Evolutionary conservation across 352 stramenopile species (phyloP).

Genomic region (Phytophthora vignae): DNA sequence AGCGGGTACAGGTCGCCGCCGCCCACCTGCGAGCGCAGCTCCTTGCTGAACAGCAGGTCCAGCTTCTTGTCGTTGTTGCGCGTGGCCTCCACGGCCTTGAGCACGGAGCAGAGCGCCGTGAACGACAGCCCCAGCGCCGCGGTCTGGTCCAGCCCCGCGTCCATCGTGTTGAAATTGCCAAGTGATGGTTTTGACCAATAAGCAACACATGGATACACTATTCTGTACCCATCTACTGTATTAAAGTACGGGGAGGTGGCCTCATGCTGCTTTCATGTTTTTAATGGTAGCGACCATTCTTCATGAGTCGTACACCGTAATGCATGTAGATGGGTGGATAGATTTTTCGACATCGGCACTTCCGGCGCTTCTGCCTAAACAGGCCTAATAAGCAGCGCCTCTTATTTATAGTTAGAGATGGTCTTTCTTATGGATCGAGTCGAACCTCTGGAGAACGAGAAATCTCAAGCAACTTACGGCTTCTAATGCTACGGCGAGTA

Average conservation of each 20-base stretch:
- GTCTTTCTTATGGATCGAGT: too few species aligned
- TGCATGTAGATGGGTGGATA: too few species aligned
- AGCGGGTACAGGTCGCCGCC: conserved; percentile 76
- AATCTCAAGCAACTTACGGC: too few species aligned
- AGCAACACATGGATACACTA: conserved; percentile 1
- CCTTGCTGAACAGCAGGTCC: conserved; percentile 75
- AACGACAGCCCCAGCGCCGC: conserved; percentile 68
- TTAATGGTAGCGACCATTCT: too few species aligned
- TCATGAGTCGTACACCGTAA: too few species aligned
- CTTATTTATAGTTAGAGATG: too few species aligned
- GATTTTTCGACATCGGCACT: too few species aligned
- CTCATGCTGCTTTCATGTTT: too few species aligned
- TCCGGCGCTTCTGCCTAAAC: too few species aligned
- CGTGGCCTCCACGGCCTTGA: conserved; percentile 75
- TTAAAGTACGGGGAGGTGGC: too few species aligned
- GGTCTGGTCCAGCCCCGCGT: conserved; percentile 9
- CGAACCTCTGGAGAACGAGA: too few species aligned
- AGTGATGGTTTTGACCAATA: conserved; percentile 32
- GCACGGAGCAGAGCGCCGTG: conserved; percentile 72
- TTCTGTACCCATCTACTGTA: conserved; percentile 13
- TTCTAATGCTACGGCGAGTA: background rate
- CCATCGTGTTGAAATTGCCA: conserved; percentile 3
- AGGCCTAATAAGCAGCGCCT: too few species aligned
- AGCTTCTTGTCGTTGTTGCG: conserved; percentile 82
- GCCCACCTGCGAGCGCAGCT: conserved; percentile 61